phyloP scores from a whole-genome alignment of 2,329 filamentous ascomycete species.

The Cylindrodendrum hubeiense region DNA sequence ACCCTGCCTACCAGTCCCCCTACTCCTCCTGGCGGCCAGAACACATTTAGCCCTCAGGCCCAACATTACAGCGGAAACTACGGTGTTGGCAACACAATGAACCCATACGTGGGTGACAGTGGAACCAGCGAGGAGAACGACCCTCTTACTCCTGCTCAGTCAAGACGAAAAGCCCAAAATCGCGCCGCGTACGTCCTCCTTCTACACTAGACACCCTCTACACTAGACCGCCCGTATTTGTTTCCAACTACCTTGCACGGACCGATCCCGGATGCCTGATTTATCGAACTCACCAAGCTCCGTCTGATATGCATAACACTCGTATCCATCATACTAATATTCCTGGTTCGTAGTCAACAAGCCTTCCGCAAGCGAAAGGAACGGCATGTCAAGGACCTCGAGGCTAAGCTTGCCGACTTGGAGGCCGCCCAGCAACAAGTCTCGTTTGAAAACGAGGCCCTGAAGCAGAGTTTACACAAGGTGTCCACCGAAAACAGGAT shows the following conservation, averaged over 20 bases:
- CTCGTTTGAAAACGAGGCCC: slow-evolving; percentile 84
- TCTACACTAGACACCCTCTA: background rate
- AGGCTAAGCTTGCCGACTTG: slow-evolving; percentile 83
- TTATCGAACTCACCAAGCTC: background rate
- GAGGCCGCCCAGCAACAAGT: slow-evolving; percentile 80
- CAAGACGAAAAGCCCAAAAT: slow-evolving; percentile 71
- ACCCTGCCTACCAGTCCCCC: slow-evolving; percentile 57
- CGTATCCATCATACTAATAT: slow-evolving; percentile 28
- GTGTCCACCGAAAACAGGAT: slow-evolving; percentile 94
- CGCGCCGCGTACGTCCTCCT: slow-evolving; percentile 67
- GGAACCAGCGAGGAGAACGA: slow-evolving; percentile 68
- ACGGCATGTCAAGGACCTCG: slow-evolving; percentile 91
- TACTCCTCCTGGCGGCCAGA: slow-evolving; percentile 62
- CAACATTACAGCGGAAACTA: slow-evolving; percentile 42
- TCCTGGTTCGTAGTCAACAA: slow-evolving; percentile 75
- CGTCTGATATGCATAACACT: background rate
- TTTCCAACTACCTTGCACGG: background rate
- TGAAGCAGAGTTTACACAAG: slow-evolving; percentile 86
- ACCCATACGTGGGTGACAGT: slow-evolving; percentile 46
- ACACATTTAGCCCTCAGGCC: slow-evolving; percentile 43
- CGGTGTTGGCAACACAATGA: slow-evolving; percentile 33
- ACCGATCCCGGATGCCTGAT: background rate
- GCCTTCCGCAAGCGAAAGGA: slow-evolving; percentile 98
- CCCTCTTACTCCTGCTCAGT: slow-evolving; percentile 67
- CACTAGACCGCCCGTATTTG: background rate